Evolutionary conservation across 140 eudicot genomes (phyloP), one percentile per base, ranked within the genome.

Genomic region (Stevia rebaudiana): DNA sequence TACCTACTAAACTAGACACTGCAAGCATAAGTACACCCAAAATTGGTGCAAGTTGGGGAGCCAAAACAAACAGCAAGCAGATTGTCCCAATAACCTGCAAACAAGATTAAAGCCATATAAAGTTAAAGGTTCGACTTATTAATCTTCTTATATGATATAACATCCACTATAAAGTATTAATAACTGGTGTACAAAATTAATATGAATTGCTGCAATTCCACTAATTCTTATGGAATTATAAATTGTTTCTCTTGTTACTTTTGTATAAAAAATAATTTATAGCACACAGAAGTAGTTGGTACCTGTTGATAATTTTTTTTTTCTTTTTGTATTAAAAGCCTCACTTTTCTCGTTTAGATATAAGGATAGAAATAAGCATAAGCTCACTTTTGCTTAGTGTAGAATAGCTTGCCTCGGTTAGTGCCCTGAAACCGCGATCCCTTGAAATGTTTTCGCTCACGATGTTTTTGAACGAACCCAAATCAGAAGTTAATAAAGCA

Each of bases 331-430:
- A 44, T 49, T 47, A 49, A 17, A 65, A 55, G 48, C 39, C 68
- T 61, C 55, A 39, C 30, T 60, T 56, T 79, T 76, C 75, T 69
- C 73, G 43, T 39, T 36, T 72, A 63, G 73, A 68, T 53, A 44
- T 17, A 71, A 54, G 61, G 35, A 65, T 66, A 47, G 51, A 67
- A 70, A 80, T 73, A 61, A 87, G 78, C 79, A 75, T 71, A 87
- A 89, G 83, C 89, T 91, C 85, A 91, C 94, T 80, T 84, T 79
- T 84, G 82, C 76, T 65, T 84, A 87, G 84, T 84, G 90, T 77
- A 86, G 90, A 87, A 86, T 82, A 78, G 95, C 98, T 91, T 91
- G 98, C 98, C 98, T 91, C 96, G 24, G 98, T 80, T 69, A 88
- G 76, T 81, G 98, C 98, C 83, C 98, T 86, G 83, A 91, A 88